A percentile compares a stretch with the other conserved stretches of the same genome.
Evolutionary conservation across 139 green algal species (phyloP).

Genomic region (Chlamydomonas sp.): DNA sequence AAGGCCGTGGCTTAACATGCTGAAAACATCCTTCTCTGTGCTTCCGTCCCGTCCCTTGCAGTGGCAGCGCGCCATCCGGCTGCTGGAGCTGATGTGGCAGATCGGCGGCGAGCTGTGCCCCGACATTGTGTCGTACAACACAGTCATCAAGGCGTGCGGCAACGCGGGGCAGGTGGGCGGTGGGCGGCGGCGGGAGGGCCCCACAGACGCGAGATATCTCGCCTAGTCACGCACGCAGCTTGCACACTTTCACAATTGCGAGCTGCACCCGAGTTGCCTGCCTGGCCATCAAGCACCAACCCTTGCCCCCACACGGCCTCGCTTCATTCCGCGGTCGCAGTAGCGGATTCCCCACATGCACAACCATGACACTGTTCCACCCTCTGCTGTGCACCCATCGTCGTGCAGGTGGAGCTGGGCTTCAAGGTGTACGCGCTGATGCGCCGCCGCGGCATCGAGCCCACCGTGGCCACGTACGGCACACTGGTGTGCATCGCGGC

Average conservation of each 20-base stretch:
- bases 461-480: conserved; percentile 81
- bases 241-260: background rate
- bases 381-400: background rate
- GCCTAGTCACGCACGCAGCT: no score
- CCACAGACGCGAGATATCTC: no score
- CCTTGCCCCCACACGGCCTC: no score
- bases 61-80: conserved; percentile 66
- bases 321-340: background rate
- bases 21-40: no score
- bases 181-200: background rate
- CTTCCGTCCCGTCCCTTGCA: background rate
- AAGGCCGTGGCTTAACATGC: no score
- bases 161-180: conserved; percentile 71
- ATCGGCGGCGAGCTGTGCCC: conserved; percentile 75
- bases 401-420: conserved; percentile 47
- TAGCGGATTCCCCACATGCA: background rate
- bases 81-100: conserved; percentile 82
- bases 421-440: conserved; percentile 72
- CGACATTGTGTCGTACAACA: conserved; percentile 89
- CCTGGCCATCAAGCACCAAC: no score
- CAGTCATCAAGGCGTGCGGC: conserved; percentile 84
- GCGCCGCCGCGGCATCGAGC: conserved; percentile 66
- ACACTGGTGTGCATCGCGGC: conserved; percentile 61
- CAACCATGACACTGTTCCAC: background rate
- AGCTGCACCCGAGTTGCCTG: background rate